Evolutionary conservation across 1,284 basidiomycete species (phyloP), one percentile per base, ranked within the genome.

Genomic region (Schizopora paradoxa): DNA sequence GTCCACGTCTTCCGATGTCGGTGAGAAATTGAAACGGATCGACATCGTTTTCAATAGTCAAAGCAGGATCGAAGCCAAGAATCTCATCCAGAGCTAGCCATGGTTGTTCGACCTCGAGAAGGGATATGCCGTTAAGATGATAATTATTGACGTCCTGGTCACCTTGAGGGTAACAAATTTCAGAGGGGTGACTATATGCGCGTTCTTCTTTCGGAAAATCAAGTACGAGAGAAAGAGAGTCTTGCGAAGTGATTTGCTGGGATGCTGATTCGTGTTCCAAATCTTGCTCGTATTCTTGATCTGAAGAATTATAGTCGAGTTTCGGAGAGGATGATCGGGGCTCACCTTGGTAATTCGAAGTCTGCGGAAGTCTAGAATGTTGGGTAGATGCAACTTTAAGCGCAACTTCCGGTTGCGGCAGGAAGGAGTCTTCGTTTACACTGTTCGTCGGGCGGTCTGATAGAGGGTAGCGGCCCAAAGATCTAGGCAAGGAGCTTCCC

Each of bases 31-130:
- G 19, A 22, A 38, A 13, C 36, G 36, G 11, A 19, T 18, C 23
- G 36, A 28, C 8, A 25, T 48, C 44, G 1, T 21, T 26, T 16
- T 28, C 36, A 35, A 38, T 23, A 11, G 40, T 42, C 6, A 38
- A 3, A 21, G 36, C 41, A 19, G 53, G 46, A 23, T 45, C 43
- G 22, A 57, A 52, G 32, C 27, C 34, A 11, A 54, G n/a, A 18
- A 55, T 21, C 22, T 53, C 38, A 7, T 50, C 55, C 11, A 54
- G 51, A 29, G 45, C 43, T 29, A 50, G 54, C 55, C 53, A 56
- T 18, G 55, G 51, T 16, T 56, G 40, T 10, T 32, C 18, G n/a
- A 28, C 27, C 14, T 37, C 26, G 6, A 56, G 42, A 29, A 54
- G 37, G 18, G 44, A 39, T 22, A 39, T 23, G 8, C 33, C 4